Base-by-base conservation (phyloP, 176 grass and related monocot species). In the Rhynchospora breviuscula region DNA sequence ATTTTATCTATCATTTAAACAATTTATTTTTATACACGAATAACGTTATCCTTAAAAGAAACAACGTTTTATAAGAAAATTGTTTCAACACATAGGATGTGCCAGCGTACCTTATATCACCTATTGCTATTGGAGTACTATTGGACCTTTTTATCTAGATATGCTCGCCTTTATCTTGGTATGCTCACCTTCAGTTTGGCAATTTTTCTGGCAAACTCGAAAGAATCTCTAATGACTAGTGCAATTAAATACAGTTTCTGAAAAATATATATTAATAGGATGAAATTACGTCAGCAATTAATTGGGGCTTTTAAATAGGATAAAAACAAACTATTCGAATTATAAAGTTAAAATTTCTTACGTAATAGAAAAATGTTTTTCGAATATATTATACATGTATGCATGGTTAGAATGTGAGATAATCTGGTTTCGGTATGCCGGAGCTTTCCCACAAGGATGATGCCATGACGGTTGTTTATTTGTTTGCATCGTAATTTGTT, bases 401-500 rank as follows among this genome's bases (percentile, higher is more conserved):
- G 18, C 21, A 72, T 22, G 35, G 35, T 40, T 3, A 59, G 7
- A 1, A 72, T 40, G 68, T 25, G 45, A 23, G 9, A 75, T 75
- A 52, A 52, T 75, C 26, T 29, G 0, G 26, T 29, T 29, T 75
- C 49, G 70, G 46, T 75, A 75, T 25, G 4, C 46, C 4, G 2
- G 47, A 11, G 70, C 70, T 75, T 75, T 75, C 46, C 3, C 19
- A 12, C 49, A 75, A 75, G 70, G 25, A 52, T 75, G 70, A 21
- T 75, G 46, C 70, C 70, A 75, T 49, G 70, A 47, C n/a, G 70
- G 47, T 75, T 26, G 70, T 75, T 75, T 75, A 75, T 26, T 75
- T 21, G 70, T 75, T 47, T 75, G 70, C 70, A 52, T 75, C 70
- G 70, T 75, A 0, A 26, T 75, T 2, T 40, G 35, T 51, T 25